Evolutionary conservation across 2,329 filamentous ascomycete species (phyloP), one percentile per base, ranked within the genome.

Genomic region (Aspergillus hiratsukae): DNA sequence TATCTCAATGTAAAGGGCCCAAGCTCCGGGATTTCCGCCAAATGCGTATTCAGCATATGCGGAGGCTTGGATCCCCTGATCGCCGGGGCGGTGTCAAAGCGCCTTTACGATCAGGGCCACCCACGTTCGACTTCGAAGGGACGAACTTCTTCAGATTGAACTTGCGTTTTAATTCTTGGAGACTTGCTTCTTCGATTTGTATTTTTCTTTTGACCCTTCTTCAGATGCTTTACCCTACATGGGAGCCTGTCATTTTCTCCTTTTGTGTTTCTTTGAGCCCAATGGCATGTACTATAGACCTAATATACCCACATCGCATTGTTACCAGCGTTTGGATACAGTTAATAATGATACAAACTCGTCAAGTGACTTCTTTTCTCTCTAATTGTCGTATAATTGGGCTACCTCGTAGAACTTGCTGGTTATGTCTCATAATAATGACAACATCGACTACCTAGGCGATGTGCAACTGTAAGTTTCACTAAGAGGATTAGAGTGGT

Each of bases 261-360:
- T 45, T 43, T 54, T 59, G 49, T 41, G 49, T 37, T 55, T 53
- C 56, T 54, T 60, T 51, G 60, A 52, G 48, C 57, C 52, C 65
- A 63, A 61, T 66, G 64, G 68, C 64, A 65, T 72, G 69, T 72
- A 70, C 59, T 65, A 71, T 72, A 72, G 69, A 72, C 66, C 66
- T 70, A 71, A 70, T 72, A 72, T 72, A 72, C 69, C 69, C 69
- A 66, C 64, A 65, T 56, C 51, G 50, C 54, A 59, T 58, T 55
- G 54, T 54, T 59, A 54, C 51, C 37, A 58, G 54, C 54, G 54
- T 58, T 58, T 55, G 57, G 56, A 56, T 55, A 51, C 50, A 35
- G 27, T n/a, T 54, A 46, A 46, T 35, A 43, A 43, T 48, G 17
- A 35, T 3, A 45, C 19, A 40, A 19, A 17, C 19, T 49, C 21